Evolutionary conservation across 768 basidiomycete genomes (phyloP).

Genomic region (Mycena pura): DNA sequence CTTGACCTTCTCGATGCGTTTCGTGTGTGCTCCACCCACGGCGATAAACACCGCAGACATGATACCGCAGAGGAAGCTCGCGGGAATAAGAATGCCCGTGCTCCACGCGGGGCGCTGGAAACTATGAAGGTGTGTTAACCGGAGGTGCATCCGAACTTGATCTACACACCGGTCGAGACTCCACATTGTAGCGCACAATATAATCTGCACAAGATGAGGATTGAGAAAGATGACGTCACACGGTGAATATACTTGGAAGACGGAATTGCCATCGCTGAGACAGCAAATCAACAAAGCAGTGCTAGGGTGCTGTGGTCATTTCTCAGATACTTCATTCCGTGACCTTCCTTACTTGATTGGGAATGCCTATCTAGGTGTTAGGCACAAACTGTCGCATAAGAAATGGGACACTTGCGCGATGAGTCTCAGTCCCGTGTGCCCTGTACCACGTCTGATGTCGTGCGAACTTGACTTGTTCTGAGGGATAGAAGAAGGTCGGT

Average conservation of each 20-base stretch:
- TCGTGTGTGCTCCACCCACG: slow-evolving; percentile 72
- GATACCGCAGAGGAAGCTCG: slow-evolving; percentile 80
- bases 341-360: slow-evolving; percentile 60
- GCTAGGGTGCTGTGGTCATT: slow-evolving; percentile 39
- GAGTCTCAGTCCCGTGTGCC: slow-evolving; percentile 84
- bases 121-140: slow-evolving; percentile 32
- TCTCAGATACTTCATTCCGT: neutral
- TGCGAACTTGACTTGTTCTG: slow-evolving; percentile 74
- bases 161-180: slow-evolving; percentile 64
- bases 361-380: slow-evolving; percentile 56
- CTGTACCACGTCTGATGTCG: slow-evolving; percentile 86
- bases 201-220: slow-evolving; percentile 44
- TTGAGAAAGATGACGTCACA: neutral
- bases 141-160: neutral
- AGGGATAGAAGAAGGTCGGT: neutral
- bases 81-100: slow-evolving; percentile 72
- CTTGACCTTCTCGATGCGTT: slow-evolving; percentile 69
- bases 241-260: slow-evolving; percentile 67
- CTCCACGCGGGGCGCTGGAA: slow-evolving; percentile 75
- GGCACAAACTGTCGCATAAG: neutral
- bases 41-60: slow-evolving; percentile 75
- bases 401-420: slow-evolving; percentile 53
- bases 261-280: slow-evolving; percentile 76
- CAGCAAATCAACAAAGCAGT: slow-evolving; percentile 76
- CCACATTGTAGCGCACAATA: slow-evolving; percentile 85